Conservation (phyloP, 176 grass and related monocot genomes). For the Oryza australiensis region DNA sequence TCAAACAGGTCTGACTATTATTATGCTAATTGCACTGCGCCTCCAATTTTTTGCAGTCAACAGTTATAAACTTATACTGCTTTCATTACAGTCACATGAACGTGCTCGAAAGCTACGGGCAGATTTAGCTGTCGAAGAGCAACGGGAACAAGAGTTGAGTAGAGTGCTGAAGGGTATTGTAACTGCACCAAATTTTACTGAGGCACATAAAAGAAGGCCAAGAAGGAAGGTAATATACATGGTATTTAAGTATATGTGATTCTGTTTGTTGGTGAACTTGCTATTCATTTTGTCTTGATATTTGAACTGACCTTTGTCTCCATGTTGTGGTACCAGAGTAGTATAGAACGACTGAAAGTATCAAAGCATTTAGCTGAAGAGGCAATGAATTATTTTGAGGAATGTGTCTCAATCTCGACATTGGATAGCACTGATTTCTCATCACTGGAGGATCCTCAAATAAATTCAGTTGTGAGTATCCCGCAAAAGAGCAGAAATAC, state of each 20-base stretch:
- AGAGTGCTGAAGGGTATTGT: conserved; percentile 85
- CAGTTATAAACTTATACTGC: conserved; percentile 23
- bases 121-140: conserved; percentile 92
- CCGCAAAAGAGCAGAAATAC: conserved; percentile 51
- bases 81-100: conserved; percentile 76
- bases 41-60: background rate
- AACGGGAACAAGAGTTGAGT: conserved; percentile 70
- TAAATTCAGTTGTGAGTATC: conserved; percentile 36
- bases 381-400: conserved; percentile 95
- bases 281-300: background rate
- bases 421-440: conserved; percentile 90
- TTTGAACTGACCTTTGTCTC: conserved; percentile 25
- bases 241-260: background rate
- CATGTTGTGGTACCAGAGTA: conserved; percentile 24
- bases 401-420: conserved; percentile 88
- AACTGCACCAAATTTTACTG: conserved; percentile 50
- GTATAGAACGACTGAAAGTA: conserved; percentile 50
- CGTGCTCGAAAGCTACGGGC: conserved; percentile 64
- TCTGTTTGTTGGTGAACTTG: conserved; percentile 14
- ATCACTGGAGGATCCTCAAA: conserved; percentile 63
- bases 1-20: conserved; percentile 65
- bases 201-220: conserved; percentile 41
- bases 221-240: conserved; percentile 68
- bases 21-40: background rate
- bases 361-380: conserved; percentile 90